Evolutionary conservation across 306 rosid genomes (phyloP), one percentile per base, ranked within the genome.

Genomic region (Begonia masoniana): DNA sequence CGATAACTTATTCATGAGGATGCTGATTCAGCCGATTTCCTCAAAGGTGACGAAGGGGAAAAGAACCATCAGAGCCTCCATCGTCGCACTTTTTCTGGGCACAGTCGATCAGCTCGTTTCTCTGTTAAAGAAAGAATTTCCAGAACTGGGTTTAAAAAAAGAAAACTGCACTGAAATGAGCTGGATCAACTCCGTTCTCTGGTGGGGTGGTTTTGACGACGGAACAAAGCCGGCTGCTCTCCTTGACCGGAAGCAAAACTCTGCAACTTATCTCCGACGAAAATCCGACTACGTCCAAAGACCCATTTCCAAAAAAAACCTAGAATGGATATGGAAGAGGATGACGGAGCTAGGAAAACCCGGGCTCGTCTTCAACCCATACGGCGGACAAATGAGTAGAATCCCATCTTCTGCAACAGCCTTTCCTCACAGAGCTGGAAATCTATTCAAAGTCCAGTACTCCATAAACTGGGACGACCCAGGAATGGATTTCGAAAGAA

Each of bases 381-480:
- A 73, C n/a, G 78, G 78, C 4, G 74, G 70, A 45, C 55, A 51
- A 56, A 68, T 73, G 94, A 62, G 56, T 56, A 76, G 71, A 67
- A 74, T 84, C 69, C 35, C 80, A 9, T 60, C 71, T 9, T 19
- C 31, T 0, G 74, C 45, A 36, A 75, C 72, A 11, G 66, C 94
- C 43, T 67, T 81, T 21, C 89, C 86, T 43, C 89, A 81, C 47
- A 46, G 89, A 6, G 67, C 35, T 0, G 86, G 82, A 7, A 74
- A 67, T 52, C 6, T 76, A 0, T 76, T 72, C 55, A 61, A 62
- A 74, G 67, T 84, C 7, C 86, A 75, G 26, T 81, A 81, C 62
- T 48, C 47, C 13, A 66, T 68, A 8, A 12, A 51, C 17, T 78
- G 94, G 94, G 2, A n/a, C 3, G 53, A 76, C 13, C 53, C 31